A percentile compares a stretch with the other conserved stretches of the same genome.
Evolutionary conservation across 306 rosid genomes (phyloP).

Genomic region (Rubus idaeus): DNA sequence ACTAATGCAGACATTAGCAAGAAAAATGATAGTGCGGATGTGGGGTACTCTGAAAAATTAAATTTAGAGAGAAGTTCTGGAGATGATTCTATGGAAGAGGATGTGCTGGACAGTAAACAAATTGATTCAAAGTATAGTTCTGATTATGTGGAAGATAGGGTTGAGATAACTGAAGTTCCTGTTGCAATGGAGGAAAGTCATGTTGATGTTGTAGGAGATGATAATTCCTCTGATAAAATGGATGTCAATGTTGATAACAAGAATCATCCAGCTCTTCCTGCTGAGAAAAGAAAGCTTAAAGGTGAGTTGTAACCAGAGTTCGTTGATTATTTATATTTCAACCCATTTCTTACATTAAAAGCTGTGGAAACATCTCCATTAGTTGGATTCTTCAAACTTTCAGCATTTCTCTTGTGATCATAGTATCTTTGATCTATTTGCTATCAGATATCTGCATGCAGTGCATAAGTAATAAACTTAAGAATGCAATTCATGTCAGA

Average conservation of each 20-base stretch:
- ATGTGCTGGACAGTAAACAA: slow-evolving; percentile 77
- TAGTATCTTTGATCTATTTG: no score
- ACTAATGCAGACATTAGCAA: slow-evolving; percentile 47
- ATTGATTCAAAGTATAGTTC: slow-evolving; percentile 66
- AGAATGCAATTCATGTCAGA: not conserved
- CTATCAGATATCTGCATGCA: not conserved
- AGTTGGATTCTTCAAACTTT: not conserved
- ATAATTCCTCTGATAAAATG: slow-evolving; percentile 44
- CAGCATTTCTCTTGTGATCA: not conserved
- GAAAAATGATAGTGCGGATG: slow-evolving; percentile 59
- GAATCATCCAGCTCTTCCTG: slow-evolving; percentile 36
- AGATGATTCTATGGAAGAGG: slow-evolving; percentile 98
- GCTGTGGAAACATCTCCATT: not conserved
- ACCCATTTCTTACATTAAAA: not conserved
- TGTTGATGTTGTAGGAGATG: slow-evolving; percentile 49
- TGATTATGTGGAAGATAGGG: slow-evolving; percentile 52
- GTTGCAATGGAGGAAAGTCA: slow-evolving; percentile 43
- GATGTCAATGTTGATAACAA: slow-evolving; percentile 51
- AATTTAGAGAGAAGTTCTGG: slow-evolving; percentile 98
- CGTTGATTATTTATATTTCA: not conserved
- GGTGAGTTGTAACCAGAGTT: slow-evolving; percentile 52
- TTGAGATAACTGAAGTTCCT: slow-evolving; percentile 46
- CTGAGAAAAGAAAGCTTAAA: slow-evolving; percentile 78
- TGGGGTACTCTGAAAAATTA: slow-evolving; percentile 81
- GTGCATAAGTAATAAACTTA: not conserved